phyloP scores from a whole-genome alignment of 176 grass and related monocot species.

The Chrysopogon serrulatus region DNA sequence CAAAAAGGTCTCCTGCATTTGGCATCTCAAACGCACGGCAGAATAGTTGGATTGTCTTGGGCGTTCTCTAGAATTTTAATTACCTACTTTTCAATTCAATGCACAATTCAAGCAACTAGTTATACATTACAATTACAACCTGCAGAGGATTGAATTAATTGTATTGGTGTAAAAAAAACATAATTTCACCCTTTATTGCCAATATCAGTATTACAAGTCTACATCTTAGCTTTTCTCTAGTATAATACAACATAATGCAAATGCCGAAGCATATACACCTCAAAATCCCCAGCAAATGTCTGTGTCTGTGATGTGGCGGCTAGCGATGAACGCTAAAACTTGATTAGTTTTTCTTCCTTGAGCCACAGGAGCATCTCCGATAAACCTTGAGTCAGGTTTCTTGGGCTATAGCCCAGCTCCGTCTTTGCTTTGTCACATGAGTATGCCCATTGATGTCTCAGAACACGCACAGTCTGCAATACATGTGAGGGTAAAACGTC shows the following conservation, averaged over 20 bases:
- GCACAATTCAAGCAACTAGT: neutral
- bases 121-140: neutral
- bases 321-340: constrained; percentile 35
- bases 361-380: constrained; percentile 78
- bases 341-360: constrained; percentile 65
- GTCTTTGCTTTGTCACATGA: constrained; percentile 74
- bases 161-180: neutral
- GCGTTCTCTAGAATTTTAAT: neutral
- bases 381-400: constrained; percentile 82
- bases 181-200: neutral
- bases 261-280: constrained; percentile 17
- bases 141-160: neutral
- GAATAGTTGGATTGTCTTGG: neutral
- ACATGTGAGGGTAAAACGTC: constrained; percentile 5
- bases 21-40: neutral
- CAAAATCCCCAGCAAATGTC: neutral
- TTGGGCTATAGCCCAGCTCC: constrained; percentile 67
- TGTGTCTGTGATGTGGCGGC: neutral
- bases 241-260: neutral
- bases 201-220: neutral
- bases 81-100: neutral
- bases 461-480: constrained; percentile 65
- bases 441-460: constrained; percentile 90
- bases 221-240: neutral
- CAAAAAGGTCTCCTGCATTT: neutral